phyloP scores from a whole-genome alignment of 768 basidiomycete species.

The Lentinula guzmanii region DNA sequence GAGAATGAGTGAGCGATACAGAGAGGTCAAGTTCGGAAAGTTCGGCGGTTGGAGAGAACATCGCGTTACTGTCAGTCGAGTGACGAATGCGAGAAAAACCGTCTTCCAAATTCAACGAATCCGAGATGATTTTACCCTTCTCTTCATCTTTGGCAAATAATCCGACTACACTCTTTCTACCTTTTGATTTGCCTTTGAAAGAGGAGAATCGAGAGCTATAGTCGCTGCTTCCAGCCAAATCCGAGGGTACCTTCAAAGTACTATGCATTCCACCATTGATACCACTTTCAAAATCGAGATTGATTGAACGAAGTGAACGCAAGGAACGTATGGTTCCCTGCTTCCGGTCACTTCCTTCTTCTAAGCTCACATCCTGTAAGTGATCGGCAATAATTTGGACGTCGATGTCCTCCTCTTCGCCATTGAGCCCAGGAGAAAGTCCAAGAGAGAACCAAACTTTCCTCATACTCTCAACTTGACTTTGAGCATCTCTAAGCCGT shows the following conservation, averaged over 20 bases:
- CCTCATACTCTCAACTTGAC: slow-evolving; percentile 65
- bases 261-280: not conserved
- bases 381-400: slow-evolving; percentile 29
- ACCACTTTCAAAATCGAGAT: not conserved
- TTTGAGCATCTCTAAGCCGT: slow-evolving; percentile 63
- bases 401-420: slow-evolving; percentile 24
- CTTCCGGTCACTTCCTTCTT: not conserved
- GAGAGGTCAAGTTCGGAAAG: slow-evolving; percentile 2
- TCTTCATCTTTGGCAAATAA: slow-evolving; percentile 42
- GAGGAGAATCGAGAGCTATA: not conserved
- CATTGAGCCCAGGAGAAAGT: slow-evolving; percentile 27
- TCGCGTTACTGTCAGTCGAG: not conserved
- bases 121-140: not conserved
- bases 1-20: not conserved
- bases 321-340: slow-evolving; percentile 28
- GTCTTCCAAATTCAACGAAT: not conserved
- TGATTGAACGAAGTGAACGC: not conserved
- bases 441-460: slow-evolving; percentile 67
- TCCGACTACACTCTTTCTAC: slow-evolving; percentile 50
- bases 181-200: not conserved
- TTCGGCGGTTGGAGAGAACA: not conserved
- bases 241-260: not conserved
- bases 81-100: not conserved
- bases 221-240: not conserved
- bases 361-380: not conserved